Percentiles rank a stretch among this genome's conserved stretches.
Evolutionary conservation across 306 rosid genomes (phyloP).

Genomic region (Cicer pinnatifidum): DNA sequence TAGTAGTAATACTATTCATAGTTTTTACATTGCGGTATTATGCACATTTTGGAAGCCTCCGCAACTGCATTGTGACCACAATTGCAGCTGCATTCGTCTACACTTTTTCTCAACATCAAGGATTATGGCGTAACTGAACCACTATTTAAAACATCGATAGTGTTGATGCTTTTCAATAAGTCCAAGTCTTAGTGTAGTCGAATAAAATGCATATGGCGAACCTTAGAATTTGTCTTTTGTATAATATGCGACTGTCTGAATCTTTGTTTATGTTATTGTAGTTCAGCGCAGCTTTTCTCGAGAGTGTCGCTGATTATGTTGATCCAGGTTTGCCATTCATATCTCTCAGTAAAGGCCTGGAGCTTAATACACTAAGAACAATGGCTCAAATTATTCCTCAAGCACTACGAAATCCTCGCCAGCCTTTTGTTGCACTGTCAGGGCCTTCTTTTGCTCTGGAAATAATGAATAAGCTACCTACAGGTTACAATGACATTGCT

Average conservation of each 20-base stretch:
- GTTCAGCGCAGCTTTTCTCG: slow-evolving; percentile 85
- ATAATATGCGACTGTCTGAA: slow-evolving; percentile 31
- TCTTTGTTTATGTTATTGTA: slow-evolving; percentile 52
- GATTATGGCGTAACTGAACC: not conserved
- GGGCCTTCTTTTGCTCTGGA: slow-evolving; percentile 95
- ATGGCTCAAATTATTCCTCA: slow-evolving; percentile 95
- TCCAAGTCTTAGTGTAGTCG: not conserved
- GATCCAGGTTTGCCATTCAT: slow-evolving; percentile 88
- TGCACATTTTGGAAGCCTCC: not conserved
- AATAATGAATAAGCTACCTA: slow-evolving; percentile 86
- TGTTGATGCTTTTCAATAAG: not conserved
- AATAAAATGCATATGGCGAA: slow-evolving; percentile 14
- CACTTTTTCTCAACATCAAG: not conserved
- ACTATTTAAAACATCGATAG: not conserved
- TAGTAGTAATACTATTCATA: not conserved
- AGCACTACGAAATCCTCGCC: slow-evolving; percentile 80
- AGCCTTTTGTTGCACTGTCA: slow-evolving; percentile 89
- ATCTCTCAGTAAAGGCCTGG: slow-evolving; percentile 93
- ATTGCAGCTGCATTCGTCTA: not conserved
- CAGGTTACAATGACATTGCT: slow-evolving; percentile 61
- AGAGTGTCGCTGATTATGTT: slow-evolving; percentile 76
- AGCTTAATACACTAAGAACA: slow-evolving; percentile 84
- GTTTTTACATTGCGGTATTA: not conserved
- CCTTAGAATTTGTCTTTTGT: slow-evolving; percentile 4
- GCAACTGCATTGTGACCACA: not conserved